Conservation (phyloP, 2,329 filamentous ascomycete species). For the Ilyonectria destructans region DNA sequence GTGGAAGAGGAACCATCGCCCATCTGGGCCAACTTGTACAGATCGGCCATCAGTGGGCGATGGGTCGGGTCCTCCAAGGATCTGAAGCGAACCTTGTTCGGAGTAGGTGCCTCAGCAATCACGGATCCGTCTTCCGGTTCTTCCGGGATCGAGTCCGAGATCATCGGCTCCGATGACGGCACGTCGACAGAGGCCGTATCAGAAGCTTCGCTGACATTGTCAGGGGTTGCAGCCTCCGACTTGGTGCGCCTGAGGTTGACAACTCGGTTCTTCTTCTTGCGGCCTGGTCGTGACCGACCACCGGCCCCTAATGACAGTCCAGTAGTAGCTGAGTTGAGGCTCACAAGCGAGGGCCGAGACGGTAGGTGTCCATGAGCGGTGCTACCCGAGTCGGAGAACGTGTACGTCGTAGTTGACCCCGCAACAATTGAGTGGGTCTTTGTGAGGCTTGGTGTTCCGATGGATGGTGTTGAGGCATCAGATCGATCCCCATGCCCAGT, state of each 20-base stretch:
- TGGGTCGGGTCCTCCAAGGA: constrained; percentile 39
- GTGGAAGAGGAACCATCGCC: constrained; percentile 47
- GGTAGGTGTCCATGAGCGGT: constrained; percentile 74
- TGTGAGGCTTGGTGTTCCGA: constrained; percentile 69
- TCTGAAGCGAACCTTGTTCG: constrained; percentile 62
- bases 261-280: constrained; percentile 88
- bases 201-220: constrained; percentile 65
- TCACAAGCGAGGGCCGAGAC: constrained; percentile 79
- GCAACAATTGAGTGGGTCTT: constrained; percentile 75
- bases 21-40: constrained; percentile 41
- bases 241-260: constrained; percentile 83
- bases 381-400: constrained; percentile 81
- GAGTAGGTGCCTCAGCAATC: constrained; percentile 45
- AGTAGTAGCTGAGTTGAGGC: constrained; percentile 72
- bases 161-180: constrained; percentile 74
- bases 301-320: constrained; percentile 77
- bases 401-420: constrained; percentile 77
- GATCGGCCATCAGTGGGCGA: constrained; percentile 47
- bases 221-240: constrained; percentile 68
- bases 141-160: constrained; percentile 72
- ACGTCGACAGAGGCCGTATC: constrained; percentile 71
- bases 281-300: constrained; percentile 73
- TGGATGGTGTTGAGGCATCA: constrained; percentile 69
- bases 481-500: constrained; percentile 82
- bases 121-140: constrained; percentile 69